Percentiles rank a stretch among this genome's conserved stretches.
Evolutionary conservation across 2,329 filamentous ascomycete species (phyloP).

Genomic region (Phyllosticta paracitricarpa): DNA sequence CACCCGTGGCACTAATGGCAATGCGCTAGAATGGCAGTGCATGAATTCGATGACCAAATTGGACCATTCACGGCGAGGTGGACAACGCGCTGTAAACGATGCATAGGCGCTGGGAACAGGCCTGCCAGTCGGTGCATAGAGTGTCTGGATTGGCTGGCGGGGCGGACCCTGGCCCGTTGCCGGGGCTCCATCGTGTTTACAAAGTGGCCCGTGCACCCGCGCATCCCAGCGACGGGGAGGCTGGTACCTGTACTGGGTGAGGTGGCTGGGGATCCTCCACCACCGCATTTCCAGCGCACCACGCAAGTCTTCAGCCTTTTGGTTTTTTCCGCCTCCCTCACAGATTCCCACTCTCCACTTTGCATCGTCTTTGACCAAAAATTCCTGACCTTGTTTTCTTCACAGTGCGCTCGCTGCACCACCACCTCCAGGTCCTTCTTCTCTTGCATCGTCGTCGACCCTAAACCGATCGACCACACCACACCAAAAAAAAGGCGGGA

Average conservation of each 20-base stretch:
- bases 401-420: neutral
- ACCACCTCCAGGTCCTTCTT: neutral
- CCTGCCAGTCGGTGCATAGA: neutral
- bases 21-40: neutral
- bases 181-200: conserved; percentile 6
- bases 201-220: neutral
- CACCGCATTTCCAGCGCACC: conserved; percentile 6
- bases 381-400: neutral
- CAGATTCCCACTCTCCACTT: conserved; percentile 8
- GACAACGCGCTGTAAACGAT: neutral
- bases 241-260: neutral
- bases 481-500: neutral
- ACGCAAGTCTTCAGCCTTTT: conserved; percentile 1
- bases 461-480: neutral
- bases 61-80: neutral
- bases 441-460: neutral
- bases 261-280: conserved; percentile 3
- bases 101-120: neutral
- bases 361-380: neutral
- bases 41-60: neutral
- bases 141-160: neutral
- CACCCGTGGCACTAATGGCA: neutral
- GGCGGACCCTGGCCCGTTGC: conserved; percentile 2
- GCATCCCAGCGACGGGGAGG: neutral
- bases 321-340: neutral